Conservation (phyloP, 768 basidiomycete genomes). For the Gloeophyllum trabeum region DNA sequence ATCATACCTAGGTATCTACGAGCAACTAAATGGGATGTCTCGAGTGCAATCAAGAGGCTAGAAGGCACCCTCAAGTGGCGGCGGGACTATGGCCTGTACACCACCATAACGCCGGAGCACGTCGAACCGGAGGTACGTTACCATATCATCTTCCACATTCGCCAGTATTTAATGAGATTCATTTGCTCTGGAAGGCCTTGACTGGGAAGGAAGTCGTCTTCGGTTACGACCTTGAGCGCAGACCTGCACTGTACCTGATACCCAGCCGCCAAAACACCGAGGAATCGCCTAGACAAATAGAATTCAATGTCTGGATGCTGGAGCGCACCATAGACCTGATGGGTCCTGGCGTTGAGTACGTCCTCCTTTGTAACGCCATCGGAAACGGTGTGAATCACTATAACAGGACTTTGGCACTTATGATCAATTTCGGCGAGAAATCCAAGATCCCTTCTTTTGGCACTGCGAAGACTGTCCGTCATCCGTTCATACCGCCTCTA, state of each 20-base stretch:
- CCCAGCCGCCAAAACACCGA: constrained; percentile 72
- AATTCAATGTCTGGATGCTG: constrained; percentile 66
- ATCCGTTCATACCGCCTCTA: background rate
- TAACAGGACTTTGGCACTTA: constrained; percentile 49
- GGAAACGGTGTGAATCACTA: background rate
- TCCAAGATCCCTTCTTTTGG: constrained; percentile 42
- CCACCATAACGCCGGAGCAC: constrained; percentile 41
- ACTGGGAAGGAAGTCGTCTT: constrained; percentile 78
- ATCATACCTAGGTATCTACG: constrained; percentile 46
- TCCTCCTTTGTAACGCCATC: constrained; percentile 5
- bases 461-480: constrained; percentile 24
- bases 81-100: constrained; percentile 66
- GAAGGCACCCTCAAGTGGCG: constrained; percentile 74
- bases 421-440: constrained; percentile 71
- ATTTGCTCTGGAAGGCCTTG: constrained; percentile 51
- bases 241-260: constrained; percentile 61
- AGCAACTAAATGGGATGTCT: constrained; percentile 62
- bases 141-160: background rate
- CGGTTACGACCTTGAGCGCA: constrained; percentile 57
- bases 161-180: background rate
- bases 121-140: constrained; percentile 64
- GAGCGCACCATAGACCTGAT: constrained; percentile 72
- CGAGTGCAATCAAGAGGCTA: constrained; percentile 46
- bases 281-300: constrained; percentile 54
- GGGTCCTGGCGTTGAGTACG: constrained; percentile 74